phyloP scores from a whole-genome alignment of 2,329 filamentous ascomycete genomes.

The Cladorrhinum sp. region DNA sequence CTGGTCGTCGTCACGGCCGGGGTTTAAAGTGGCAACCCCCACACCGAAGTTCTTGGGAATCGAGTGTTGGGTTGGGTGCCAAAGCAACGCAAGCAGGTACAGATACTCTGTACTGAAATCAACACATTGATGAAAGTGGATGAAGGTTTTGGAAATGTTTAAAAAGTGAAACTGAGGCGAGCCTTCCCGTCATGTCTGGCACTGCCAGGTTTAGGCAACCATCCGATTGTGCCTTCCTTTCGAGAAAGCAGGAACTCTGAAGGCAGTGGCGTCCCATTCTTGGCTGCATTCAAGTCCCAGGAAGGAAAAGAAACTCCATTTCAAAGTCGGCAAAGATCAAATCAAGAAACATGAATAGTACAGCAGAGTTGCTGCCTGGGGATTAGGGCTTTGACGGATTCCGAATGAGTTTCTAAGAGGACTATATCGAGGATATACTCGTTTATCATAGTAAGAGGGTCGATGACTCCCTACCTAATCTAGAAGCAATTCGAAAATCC shows the following conservation, averaged over 20 bases:
- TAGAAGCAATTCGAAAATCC: conserved; percentile 71
- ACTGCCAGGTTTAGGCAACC: not conserved
- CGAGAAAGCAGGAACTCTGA: too few species aligned
- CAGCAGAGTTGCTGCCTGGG: conserved; percentile 25
- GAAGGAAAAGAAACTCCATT: not conserved
- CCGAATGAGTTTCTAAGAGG: conserved; percentile 62
- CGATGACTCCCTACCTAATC: conserved; percentile 52
- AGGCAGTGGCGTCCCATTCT: not conserved
- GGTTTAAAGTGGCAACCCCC: not conserved
- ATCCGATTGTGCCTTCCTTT: too few species aligned
- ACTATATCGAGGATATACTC: conserved; percentile 81
- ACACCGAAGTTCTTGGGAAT: not conserved
- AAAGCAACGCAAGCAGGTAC: not conserved
- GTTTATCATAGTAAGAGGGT: conserved; percentile 63
- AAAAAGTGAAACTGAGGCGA: not conserved
- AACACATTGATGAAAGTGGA: not conserved
- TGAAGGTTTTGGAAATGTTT: not conserved
- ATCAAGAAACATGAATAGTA: conserved; percentile 14
- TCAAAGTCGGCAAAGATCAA: not conserved
- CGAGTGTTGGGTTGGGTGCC: not conserved
- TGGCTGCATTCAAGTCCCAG: not conserved
- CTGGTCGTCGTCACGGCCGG: not conserved
- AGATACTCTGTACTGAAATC: not conserved
- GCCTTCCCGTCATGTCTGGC: too few species aligned
- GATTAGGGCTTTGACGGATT: conserved; percentile 32